Base-by-base conservation (phyloP, 352 stramenopile genomes). In the Pythium dissimile region DNA sequence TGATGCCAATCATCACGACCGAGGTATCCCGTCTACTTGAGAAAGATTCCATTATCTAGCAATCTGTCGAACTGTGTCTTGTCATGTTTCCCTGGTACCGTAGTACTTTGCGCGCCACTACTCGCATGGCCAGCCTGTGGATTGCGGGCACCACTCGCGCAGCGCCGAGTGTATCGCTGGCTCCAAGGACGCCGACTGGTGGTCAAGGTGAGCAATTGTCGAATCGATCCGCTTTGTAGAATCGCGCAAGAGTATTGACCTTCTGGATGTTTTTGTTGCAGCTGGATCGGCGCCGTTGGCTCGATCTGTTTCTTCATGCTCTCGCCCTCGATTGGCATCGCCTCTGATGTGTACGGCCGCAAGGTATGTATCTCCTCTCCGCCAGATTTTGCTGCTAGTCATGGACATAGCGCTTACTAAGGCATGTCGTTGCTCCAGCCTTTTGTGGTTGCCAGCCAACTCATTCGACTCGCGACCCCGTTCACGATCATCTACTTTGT, bases 41-140 rank as follows among this genome's bases (percentile, higher is more conserved):
- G n/a, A n/a, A n/a, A n/a, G n/a, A n/a, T n/a, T n/a, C n/a, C n/a
- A n/a, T n/a, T n/a, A n/a, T n/a, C n/a, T n/a, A n/a, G n/a, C n/a
- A n/a, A n/a, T n/a, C n/a, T n/a, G n/a, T n/a, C n/a, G n/a, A n/a
- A n/a, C n/a, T n/a, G n/a, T n/a, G n/a, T n/a, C n/a, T n/a, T n/a
- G n/a, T n/a, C n/a, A 15, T 41, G 34, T 41, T 15, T 6, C 12
- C 12, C 21, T 24, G 26, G 7, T 3, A 0, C 13, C 3, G 15
- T 62, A 92, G 80, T 92, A 90, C 57, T 92, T 92, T 77, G 83
- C 80, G 20, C 64, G 75, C 37, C 56, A 81, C 32, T 71, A 81
- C 28, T 75, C 67, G 16, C 51, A 77, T 46, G 79, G 71, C 5
- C 49, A 48, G 13, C 54, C 70, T 3, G 86, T 88, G 57, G 70